Evolutionary conservation across 371 early-diverging fungal genomes (phyloP).

Genomic region (Apophysomyces sp.): DNA sequence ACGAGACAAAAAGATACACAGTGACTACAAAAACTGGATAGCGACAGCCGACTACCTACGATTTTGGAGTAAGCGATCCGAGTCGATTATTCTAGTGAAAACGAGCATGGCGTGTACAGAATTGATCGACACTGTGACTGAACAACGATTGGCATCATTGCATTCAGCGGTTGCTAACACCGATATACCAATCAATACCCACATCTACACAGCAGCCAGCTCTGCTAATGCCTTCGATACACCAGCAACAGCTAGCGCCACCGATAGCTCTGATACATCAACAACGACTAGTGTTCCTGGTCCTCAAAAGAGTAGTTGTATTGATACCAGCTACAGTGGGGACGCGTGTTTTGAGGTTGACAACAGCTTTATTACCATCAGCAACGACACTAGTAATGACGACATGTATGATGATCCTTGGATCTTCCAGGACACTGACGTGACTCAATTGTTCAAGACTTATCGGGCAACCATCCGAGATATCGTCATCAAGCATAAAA

Average conservation of each 20-base stretch:
- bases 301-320: neutral
- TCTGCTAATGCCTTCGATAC: neutral
- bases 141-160: conserved; percentile 13
- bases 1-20: conserved; percentile 7
- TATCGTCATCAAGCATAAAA: conserved; percentile 9
- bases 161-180: neutral
- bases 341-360: neutral
- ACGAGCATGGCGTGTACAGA: conserved; percentile 15
- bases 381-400: neutral
- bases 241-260: neutral
- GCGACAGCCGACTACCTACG: conserved; percentile 12
- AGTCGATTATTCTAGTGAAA: conserved; percentile 14
- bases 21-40: conserved; percentile 21
- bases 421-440: conserved; percentile 6
- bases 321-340: neutral
- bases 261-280: neutral
- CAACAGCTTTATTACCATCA: neutral
- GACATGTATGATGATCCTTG: conserved; percentile 4
- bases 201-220: conserved; percentile 4
- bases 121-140: conserved; percentile 20
- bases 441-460: conserved; percentile 7
- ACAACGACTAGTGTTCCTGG: neutral
- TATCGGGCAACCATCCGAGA: neutral
- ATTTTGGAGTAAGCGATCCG: conserved; percentile 16
- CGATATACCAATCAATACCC: neutral